Base-by-base conservation (phyloP, 1,139 yeast species). In the Hyphopichia pseudoburtonii region DNA sequence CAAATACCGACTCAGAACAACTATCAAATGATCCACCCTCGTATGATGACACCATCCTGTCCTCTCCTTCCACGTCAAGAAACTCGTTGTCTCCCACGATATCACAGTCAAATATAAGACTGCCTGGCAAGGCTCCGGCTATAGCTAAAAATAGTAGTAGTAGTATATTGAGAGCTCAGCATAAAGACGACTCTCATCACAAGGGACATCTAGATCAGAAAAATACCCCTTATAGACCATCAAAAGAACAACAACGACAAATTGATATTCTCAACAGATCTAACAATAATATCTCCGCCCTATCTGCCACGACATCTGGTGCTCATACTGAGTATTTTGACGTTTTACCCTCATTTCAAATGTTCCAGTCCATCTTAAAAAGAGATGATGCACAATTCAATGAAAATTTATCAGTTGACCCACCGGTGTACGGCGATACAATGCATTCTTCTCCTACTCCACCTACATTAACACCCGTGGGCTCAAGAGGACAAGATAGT, bases 311-410 rank as follows among this genome's bases (percentile, higher is more conserved):
- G 3, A 41, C 58, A 1, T 57, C 71, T 2, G 51, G 60, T 27
- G 52, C 70, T 2, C 70, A 65, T 29, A 70, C 75, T 0, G 74
- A 70, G 40, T 70, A 69, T 46, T 71, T 70, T 46, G 84, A 80
- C 48, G 70, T 80, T 3, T 55, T 80, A 32, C 86, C 86, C 1
- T 77, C 84, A 2, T 80, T 80, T 51, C 83, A 78, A 46, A 77
- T 80, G 82, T 78, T 75, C 47, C 80, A 75, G 46, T 68, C 77
- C 19, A 66, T 80, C 40, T 63, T 79, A 41, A 73, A 73, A 40
- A 51, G 82, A 38, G 73, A 70, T 43, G 73, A 68, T 39, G 49
- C 50, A 27, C 76, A 72, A 45, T 71, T 71, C 40, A 56, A 51
- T 37, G 77, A 71, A 42, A 62, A 66, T 39, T 51, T 64, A 17